Evolutionary conservation across 2,329 filamentous ascomycete genomes (phyloP), one percentile per base, ranked within the genome.

Genomic region (Hymenoscyphus albidus): DNA sequence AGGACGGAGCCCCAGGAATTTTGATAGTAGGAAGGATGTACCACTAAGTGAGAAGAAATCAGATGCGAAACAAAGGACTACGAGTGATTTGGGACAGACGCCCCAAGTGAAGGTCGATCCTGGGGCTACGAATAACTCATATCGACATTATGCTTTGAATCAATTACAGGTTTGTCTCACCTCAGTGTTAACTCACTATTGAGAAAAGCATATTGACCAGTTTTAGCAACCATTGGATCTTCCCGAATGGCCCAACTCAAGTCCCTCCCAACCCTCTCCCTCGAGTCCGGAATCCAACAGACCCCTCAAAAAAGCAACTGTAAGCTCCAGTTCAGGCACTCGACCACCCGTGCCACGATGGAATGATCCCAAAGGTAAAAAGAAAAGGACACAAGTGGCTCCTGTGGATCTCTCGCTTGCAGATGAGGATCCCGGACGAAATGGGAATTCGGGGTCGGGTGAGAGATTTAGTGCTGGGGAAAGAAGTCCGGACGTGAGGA

Each of bases 1-100:
- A 64, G 94, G 94, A 40, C 86, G 94, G 64, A 97, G 93, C 75
- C 94, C 94, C 0, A 85, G 94, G 63, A 98, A 98, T 74, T 98
- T 98, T 76, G 93, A 97, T 73, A 93, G 91, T 62, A 85, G 91
- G 65, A 96, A 95, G 75, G 92, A 96, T 73, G 85, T 94, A 61
- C 90, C 91, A 1, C 80, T 96, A 59, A 73, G 64, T 64, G 74
- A 75, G 63, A 70, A 66, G 64, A 75, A 74, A 59, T 22, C 67
- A 5, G 74, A 75, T 31, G 57, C 67, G 4, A 74, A 75, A 61
- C 62, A 67, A 54, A 71, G 69, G 61, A 70, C 68, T 38, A 68
- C 67, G 64, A 74, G 68, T 67, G 70, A 71, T 64, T 39, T 63
- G 44, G 59, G 66, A 44, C 39, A 64, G 9, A 62, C 65, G 7